Evolutionary conservation across 1,139 yeast genomes (phyloP), one percentile per base, ranked within the genome.

Genomic region (Pichia sp.): DNA sequence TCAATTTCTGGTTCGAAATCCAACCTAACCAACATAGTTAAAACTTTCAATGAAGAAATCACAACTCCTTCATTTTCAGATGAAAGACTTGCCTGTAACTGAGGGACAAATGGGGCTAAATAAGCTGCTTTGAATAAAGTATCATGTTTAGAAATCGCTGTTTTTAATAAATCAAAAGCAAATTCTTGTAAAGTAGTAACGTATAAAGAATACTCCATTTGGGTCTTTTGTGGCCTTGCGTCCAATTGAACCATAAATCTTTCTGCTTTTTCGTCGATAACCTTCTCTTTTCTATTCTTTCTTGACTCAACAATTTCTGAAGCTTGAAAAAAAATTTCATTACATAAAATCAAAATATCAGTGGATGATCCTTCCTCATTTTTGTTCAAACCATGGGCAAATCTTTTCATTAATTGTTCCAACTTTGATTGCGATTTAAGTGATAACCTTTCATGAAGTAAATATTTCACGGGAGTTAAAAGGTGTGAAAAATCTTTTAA

Each of bases 361-460:
- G 74, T 70, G 2, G 82, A 69, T 0, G 72, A 62, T 1, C 87
- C 71, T 46, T 78, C 79, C 35, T 73, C 76, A 59, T 92, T 92
- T 53, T 75, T 81, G 55, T 80, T 78, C 47, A 92, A 67, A 30
- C 98, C 99, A 29, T 78, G 66, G 0, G 95, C 74, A 56, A 82
- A 78, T 52, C 95, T 74, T 61, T 87, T 75, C 53, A 90, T 63
- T 34, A 92, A 67, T 56, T 89, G 96, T 54, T 85, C 92, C 37
- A 90, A 67, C 58, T 86, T 87, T 48, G 78, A 78, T 61, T 85
- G 92, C 23, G 80, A 76, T 58, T 78, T 85, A 53, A 78, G 67
- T 5, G 82, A 76, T 10, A 89, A 70, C 53, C 79, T 76, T 58
- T 85, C 94, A 42, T 71, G 67, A 37, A 87, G 65, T 49, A 92